These are phyloP conservation scores for Groenewaldozyma sp. DNA, from an alignment of 1,139 yeast species.

Conservation along the genomic window DNA sequence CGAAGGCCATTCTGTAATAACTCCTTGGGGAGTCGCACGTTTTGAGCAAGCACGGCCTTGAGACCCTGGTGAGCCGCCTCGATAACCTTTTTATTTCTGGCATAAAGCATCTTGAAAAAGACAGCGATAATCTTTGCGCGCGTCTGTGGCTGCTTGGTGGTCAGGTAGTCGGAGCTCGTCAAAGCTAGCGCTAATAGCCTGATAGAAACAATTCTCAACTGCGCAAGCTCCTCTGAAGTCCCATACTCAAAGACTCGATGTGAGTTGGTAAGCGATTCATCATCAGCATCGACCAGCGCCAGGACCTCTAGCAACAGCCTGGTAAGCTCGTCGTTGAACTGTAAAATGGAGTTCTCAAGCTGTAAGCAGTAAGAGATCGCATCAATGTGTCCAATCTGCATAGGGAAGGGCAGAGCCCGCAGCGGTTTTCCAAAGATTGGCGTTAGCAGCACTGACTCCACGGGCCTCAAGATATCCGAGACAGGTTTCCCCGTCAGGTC, in stretches of 20 bases:
- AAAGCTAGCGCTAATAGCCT: conserved; percentile 73
- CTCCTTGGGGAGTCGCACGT: conserved; percentile 86
- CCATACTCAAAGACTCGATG: conserved; percentile 79
- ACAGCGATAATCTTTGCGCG: conserved; percentile 84
- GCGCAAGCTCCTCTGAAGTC: conserved; percentile 79
- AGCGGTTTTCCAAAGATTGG: conserved; percentile 96
- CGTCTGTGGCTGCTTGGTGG: conserved; percentile 72
- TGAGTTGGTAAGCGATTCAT: conserved; percentile 83
- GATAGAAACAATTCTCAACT: conserved; percentile 83
- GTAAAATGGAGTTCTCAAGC: conserved; percentile 70
- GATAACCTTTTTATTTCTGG: conserved; percentile 76
- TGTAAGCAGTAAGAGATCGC: conserved; percentile 87
- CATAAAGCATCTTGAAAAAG: conserved; percentile 85
- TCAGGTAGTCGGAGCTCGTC: conserved; percentile 36
- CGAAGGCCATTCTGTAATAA: conserved; percentile 85
- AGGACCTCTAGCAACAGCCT: conserved; percentile 81
- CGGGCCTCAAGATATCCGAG: conserved; percentile 69
- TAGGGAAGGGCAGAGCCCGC: conserved; percentile 93
- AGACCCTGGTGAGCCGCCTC: conserved; percentile 90
- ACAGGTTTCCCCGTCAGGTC: conserved; percentile 62
- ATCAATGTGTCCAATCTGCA: conserved; percentile 97
- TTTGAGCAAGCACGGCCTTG: conserved; percentile 73
- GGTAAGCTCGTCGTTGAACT: conserved; percentile 80
- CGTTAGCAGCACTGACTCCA: conserved; percentile 70
- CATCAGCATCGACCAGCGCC: conserved; percentile 95